phyloP scores from a whole-genome alignment of 345 rosid species.

The Stellera chamaejasme region DNA sequence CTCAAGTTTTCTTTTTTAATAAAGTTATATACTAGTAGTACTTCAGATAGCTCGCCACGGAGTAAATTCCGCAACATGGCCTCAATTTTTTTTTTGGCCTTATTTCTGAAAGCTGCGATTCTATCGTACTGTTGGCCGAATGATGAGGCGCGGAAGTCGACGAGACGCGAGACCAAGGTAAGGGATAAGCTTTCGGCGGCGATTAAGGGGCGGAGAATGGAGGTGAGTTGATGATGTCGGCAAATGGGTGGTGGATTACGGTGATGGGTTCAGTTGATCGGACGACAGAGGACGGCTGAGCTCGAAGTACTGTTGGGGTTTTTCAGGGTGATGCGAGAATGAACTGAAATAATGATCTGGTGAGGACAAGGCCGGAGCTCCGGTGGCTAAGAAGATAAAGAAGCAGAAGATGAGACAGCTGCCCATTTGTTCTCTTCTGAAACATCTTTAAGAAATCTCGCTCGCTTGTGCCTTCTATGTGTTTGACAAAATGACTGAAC shows the following conservation, averaged over 20 bases:
- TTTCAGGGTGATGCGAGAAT: background rate
- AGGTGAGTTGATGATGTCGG: constrained; percentile 54
- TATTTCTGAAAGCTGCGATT: constrained; percentile 36
- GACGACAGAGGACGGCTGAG: constrained; percentile 43
- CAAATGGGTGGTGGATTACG: constrained; percentile 69
- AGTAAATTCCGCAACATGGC: too few relatives aligned
- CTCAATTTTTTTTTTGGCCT: too few relatives aligned
- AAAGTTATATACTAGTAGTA: too few relatives aligned
- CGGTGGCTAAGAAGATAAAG: constrained; percentile 13
- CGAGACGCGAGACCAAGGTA: constrained; percentile 62
- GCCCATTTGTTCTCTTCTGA: background rate
- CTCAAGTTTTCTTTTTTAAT: too few relatives aligned
- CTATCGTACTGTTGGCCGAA: constrained; percentile 74
- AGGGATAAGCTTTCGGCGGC: constrained; percentile 47
- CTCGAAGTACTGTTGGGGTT: constrained; percentile 47
- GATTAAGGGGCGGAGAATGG: constrained; percentile 56
- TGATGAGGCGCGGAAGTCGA: constrained; percentile 43
- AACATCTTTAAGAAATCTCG: too few relatives aligned
- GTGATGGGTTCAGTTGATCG: constrained; percentile 39
- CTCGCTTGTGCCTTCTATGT: too few relatives aligned
- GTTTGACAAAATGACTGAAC: too few relatives aligned
- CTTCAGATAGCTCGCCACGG: too few relatives aligned
- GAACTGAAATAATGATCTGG: constrained; percentile 33
- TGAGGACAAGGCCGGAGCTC: constrained; percentile 11
- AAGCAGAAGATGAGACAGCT: constrained; percentile 8